Base-by-base conservation (phyloP, 2,329 filamentous ascomycete species). In the Malbranchea cinnamomea region DNA sequence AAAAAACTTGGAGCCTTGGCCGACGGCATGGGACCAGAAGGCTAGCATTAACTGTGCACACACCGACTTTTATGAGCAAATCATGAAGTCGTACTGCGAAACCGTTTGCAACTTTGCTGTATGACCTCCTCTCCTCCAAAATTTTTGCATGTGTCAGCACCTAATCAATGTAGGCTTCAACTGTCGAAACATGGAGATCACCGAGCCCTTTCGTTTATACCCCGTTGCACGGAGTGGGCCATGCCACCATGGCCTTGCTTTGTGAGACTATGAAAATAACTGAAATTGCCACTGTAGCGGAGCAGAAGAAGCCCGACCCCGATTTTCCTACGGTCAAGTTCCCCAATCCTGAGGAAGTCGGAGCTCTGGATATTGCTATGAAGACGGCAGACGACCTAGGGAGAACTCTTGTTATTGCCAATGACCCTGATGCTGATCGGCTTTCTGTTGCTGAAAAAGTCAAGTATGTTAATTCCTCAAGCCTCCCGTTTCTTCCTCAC, bases 341-440 rank as follows among this genome's bases (percentile, higher is more conserved):
- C 37, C 72, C 72, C 0, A 77, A 77, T 40, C 72, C 72, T 0
- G 72, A 77, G 45, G 72, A 77, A 43, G 63, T 64, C 33, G 71
- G 71, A 5, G 70, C 72, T 2, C 50, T 77, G 8, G 63, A 74
- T 41, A 54, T 74, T 19, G 67, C 72, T 2, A 68, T 71, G 28
- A 45, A 59, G 37, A 63, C 63, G 3, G 72, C 71, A 16, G 61
- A 71, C 26, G 48, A 52, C 28, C 44, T 60, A 11, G 56, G 53
- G 11, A 60, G 62, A 34, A 50, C 49, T 4, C 45, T 76, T 23
- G 65, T 76, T 21, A 50, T 77, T 16, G 71, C 72, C 7, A 74
- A 69, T 40, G 72, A 77, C 40, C 72, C 72, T 1, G 72, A 77
- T 45, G 72, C 72, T 10, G 72, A 77, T 47, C 65, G 72, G 12